Conservation (phyloP, 2,329 filamentous ascomycete genomes). For the Pyricularia sp. region DNA sequence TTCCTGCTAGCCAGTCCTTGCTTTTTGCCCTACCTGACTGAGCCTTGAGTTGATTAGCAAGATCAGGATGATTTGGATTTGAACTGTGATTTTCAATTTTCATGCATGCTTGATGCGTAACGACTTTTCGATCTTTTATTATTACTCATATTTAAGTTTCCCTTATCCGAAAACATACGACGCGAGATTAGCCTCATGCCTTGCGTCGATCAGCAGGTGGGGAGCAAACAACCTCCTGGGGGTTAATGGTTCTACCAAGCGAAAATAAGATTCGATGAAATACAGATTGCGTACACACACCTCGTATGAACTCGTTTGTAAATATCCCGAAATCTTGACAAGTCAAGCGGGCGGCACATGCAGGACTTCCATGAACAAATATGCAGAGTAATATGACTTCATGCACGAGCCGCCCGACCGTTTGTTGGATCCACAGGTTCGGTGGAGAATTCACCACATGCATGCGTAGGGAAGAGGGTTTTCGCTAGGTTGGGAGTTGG, state of each 20-base stretch:
- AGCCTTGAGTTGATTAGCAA: no score
- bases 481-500: not conserved
- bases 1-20: not conserved
- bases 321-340: not conserved
- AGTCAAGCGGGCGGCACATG: not conserved
- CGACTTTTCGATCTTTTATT: not conserved
- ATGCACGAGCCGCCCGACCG: not conserved
- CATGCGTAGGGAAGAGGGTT: no score
- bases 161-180: not conserved
- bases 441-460: not conserved
- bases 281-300: not conserved
- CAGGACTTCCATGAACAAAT: not conserved
- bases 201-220: not conserved
- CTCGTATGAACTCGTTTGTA: not conserved
- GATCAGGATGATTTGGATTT: no score
- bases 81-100: not conserved
- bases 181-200: not conserved
- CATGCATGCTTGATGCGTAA: not conserved
- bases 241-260: not conserved
- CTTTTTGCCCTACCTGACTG: not conserved
- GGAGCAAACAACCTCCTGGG: not conserved
- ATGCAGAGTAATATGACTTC: not conserved
- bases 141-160: not conserved
- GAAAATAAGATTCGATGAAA: not conserved
- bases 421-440: not conserved